Conservation (phyloP, 305 asterid species). For the Plantago rigida region DNA sequence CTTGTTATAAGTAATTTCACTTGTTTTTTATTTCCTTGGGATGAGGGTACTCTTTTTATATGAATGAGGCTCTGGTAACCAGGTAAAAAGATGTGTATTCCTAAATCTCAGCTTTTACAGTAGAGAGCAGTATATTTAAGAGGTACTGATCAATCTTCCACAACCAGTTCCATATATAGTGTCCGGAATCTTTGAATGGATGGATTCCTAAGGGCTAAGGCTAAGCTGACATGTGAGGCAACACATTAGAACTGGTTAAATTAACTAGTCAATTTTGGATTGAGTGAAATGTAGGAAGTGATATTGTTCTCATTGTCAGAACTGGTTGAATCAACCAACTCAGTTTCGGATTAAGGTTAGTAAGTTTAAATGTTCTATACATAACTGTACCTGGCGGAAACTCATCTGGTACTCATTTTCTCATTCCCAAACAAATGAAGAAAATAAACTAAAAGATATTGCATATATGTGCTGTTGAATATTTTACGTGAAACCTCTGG, state of each 20-base stretch:
- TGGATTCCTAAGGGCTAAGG: neutral
- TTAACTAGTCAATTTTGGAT: neutral
- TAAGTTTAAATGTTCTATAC: too few relatives aligned
- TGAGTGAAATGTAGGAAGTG: neutral
- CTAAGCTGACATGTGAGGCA: neutral
- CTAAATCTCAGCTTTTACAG: too few relatives aligned
- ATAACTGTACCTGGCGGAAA: neutral
- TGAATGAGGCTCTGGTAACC: too few relatives aligned
- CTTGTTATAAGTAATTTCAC: neutral
- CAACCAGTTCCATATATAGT: too few relatives aligned
- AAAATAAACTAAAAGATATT: too few relatives aligned
- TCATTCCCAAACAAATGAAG: neutral
- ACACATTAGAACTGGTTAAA: neutral
- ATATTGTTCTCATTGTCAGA: neutral
- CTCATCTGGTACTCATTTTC: neutral
- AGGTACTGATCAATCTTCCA: too few relatives aligned
- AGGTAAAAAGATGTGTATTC: too few relatives aligned
- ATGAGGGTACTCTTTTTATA: too few relatives aligned
- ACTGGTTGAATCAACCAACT: neutral
- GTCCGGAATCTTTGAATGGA: neutral
- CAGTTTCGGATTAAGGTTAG: too few relatives aligned
- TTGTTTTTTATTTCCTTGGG: neutral
- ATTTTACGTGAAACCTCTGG: neutral
- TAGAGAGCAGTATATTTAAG: too few relatives aligned
- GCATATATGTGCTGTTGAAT: too few relatives aligned